Evolutionary conservation across 2,329 filamentous ascomycete genomes (phyloP).

Genomic region (Byssochlamys sp.): DNA sequence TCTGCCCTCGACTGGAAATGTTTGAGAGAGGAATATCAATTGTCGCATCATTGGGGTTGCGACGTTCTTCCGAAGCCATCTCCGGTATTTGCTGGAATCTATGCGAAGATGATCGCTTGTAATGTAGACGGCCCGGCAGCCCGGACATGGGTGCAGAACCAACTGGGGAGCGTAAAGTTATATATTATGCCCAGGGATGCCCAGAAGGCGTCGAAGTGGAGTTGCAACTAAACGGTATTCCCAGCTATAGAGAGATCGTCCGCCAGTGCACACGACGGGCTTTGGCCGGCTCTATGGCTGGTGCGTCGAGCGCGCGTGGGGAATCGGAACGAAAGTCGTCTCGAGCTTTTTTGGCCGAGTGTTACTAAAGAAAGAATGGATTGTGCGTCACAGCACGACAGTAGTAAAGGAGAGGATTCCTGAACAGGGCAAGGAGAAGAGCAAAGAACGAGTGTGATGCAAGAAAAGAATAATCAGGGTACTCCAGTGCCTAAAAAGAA

Average conservation of each 20-base stretch:
- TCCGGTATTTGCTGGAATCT: slow-evolving; percentile 36
- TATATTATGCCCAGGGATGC: neutral
- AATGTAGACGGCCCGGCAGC: neutral
- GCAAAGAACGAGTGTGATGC: neutral
- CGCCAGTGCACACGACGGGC: neutral
- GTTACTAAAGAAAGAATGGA: neutral
- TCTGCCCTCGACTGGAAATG: slow-evolving; percentile 41
- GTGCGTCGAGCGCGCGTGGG: neutral
- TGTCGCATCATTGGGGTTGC: slow-evolving; percentile 44
- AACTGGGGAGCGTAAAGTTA: neutral
- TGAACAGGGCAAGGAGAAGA: neutral
- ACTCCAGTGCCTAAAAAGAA: neutral
- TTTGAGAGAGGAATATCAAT: slow-evolving; percentile 54
- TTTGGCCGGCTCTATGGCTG: neutral
- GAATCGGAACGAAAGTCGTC: neutral
- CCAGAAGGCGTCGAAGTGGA: neutral
- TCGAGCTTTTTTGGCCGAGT: neutral
- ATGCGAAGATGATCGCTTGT: slow-evolving; percentile 35
- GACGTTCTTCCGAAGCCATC: slow-evolving; percentile 29
- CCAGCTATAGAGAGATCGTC: neutral
- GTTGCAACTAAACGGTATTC: neutral
- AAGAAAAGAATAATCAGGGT: neutral
- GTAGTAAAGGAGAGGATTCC: neutral
- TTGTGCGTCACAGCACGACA: neutral
- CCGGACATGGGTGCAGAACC: neutral